A percentile compares a stretch with the other conserved stretches of the same genome.
phyloP scores from a whole-genome alignment of 2,329 filamentous ascomycete species.

The Phyllosticta citribraziliensis region DNA sequence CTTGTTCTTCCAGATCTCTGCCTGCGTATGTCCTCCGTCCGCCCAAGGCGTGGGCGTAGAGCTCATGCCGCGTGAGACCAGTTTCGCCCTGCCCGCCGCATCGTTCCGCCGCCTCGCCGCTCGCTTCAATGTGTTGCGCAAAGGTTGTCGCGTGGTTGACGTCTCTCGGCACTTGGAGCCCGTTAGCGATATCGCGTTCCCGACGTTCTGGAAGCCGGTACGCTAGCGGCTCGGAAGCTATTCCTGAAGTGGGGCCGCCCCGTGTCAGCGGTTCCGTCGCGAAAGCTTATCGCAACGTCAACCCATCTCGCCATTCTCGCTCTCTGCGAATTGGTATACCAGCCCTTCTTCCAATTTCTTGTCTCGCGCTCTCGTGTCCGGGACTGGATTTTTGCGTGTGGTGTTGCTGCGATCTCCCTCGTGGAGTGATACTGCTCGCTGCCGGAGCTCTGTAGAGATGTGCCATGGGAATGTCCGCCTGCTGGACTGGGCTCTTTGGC shows the following conservation, averaged over 20 bases:
- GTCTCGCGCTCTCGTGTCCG: neutral
- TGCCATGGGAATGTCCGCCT: neutral
- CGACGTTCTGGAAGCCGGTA: neutral
- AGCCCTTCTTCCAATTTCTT: neutral
- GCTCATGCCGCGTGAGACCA: too few relatives aligned
- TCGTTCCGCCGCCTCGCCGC: too few relatives aligned
- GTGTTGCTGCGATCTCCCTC: neutral
- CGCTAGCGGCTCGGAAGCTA: neutral
- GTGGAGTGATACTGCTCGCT: neutral
- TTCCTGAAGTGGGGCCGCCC: neutral
- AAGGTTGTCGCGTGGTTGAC: neutral
- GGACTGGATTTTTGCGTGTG: neutral
- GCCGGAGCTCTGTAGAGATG: neutral
- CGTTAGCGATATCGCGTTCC: neutral
- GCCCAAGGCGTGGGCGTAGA: too few relatives aligned
- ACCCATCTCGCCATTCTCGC: neutral
- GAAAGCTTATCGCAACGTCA: neutral
- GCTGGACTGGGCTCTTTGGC: neutral
- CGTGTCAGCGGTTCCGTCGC: neutral
- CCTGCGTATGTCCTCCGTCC: too few relatives aligned
- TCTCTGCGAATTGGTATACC: neutral
- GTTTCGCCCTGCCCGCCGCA: too few relatives aligned
- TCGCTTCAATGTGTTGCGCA: too few relatives aligned
- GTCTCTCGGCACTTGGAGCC: neutral
- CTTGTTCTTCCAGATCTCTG: too few relatives aligned